A percentile compares a stretch with the other conserved stretches of the same genome.
Evolutionary conservation across 768 basidiomycete species (phyloP).

Genomic region (Pleurotus tuber-regium): DNA sequence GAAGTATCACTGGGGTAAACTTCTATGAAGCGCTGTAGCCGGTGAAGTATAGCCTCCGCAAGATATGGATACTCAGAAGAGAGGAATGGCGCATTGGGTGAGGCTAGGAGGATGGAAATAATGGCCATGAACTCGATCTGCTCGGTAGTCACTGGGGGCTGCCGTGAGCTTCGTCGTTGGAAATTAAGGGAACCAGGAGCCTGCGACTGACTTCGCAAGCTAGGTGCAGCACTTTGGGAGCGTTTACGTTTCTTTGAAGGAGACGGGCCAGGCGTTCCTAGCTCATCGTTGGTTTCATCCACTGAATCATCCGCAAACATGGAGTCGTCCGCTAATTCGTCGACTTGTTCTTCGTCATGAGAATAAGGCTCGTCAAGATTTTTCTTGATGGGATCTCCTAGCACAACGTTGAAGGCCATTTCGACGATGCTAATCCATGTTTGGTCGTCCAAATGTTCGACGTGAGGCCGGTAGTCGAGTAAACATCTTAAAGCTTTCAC

Average conservation of each 20-base stretch:
- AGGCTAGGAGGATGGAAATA: constrained; percentile 56
- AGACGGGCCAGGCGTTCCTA: constrained; percentile 16
- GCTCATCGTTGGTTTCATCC: constrained; percentile 16
- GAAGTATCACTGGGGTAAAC: constrained; percentile 72
- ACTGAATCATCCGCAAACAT: constrained; percentile 26
- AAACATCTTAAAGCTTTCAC: constrained; percentile 72
- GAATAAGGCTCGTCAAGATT: constrained; percentile 22
- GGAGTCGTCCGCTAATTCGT: constrained; percentile 14
- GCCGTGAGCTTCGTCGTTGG: constrained; percentile 18
- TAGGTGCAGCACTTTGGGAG: constrained; percentile 15
- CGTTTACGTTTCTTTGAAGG: constrained; percentile 38
- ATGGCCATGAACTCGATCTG: constrained; percentile 73
- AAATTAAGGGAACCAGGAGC: not conserved
- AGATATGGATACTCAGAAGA: constrained; percentile 37
- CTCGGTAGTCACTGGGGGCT: constrained; percentile 39
- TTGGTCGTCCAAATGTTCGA: constrained; percentile 66
- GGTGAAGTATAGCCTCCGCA: constrained; percentile 17
- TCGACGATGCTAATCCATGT: constrained; percentile 70
- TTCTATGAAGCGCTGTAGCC: constrained; percentile 61
- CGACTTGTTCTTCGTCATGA: constrained; percentile 17
- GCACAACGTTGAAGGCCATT: constrained; percentile 73
- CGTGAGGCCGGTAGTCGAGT: constrained; percentile 66
- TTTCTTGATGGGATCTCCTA: constrained; percentile 52
- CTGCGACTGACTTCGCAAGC: not conserved
- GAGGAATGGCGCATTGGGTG: constrained; percentile 57